Conservation (phyloP, 257 asterid genomes). For the Solanum corneliomulleri region DNA sequence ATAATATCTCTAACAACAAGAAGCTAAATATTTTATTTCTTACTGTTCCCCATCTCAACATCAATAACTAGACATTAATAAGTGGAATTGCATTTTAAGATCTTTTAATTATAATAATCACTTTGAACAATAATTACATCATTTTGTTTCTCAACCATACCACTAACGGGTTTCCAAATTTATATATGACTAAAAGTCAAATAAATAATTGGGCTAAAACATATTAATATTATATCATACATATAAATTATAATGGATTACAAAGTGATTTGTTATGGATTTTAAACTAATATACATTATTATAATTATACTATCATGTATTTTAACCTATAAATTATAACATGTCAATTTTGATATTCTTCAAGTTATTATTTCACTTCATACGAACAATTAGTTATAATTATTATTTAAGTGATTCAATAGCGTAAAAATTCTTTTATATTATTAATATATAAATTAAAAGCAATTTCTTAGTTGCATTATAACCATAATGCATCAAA, state of each 20-base stretch:
- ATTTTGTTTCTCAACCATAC: neutral
- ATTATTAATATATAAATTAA: neutral
- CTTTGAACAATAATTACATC: neutral
- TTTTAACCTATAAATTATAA: neutral
- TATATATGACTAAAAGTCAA: neutral
- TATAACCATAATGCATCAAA: neutral
- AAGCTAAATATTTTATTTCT: neutral
- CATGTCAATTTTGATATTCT: neutral
- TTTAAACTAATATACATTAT: neutral
- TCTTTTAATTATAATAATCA: neutral
- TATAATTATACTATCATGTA: neutral
- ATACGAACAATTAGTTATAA: neutral
- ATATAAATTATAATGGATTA: neutral
- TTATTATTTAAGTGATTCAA: neutral
- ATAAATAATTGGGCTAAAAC: neutral
- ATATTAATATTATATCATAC: neutral
- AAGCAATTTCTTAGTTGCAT: neutral
- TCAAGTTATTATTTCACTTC: neutral
- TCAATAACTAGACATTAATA: neutral
- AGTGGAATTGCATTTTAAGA: neutral
- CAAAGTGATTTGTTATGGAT: neutral
- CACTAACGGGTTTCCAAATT: neutral
- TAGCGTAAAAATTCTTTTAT: neutral
- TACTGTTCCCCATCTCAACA: neutral
- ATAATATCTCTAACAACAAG: neutral